Base-by-base conservation (phyloP, 2,329 filamentous ascomycete species). In the Cryphonectria parasitica region DNA sequence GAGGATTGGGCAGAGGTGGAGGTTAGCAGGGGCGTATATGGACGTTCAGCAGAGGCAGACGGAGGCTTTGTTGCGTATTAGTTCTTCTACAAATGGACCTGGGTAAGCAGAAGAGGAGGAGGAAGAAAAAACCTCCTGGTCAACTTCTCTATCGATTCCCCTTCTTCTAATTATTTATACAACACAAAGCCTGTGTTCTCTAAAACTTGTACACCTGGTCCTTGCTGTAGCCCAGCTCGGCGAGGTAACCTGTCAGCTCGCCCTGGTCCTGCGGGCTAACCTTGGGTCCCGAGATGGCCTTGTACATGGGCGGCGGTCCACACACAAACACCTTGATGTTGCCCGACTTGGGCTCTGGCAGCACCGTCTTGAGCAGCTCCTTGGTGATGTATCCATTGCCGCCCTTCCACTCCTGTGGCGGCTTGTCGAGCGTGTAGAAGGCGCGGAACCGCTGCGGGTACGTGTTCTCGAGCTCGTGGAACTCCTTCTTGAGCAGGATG, bases 321-420 rank as follows among this genome's bases (percentile, higher is more conserved):
- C 95, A 98, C 52, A 99, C 93, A 78, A 99, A 98, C 73, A 98
- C 82, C 90, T 98, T 98, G 85, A 97, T 90, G 84, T 97, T 96
- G 75, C 92, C 92, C 76, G 88, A 88, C 87, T 96, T 96, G 74
- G 96, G 94, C 83, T 97, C 94, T 15, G 96, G 96, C 19, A 98
- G 88, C 13, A 98, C 94, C 66, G 92, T 95, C 91, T 98, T 97
- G 78, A 99, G 84, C 70, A 98, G 86, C 75, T 98, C 94, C 88
- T 97, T 97, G 81, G 83, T 92, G 79, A 99, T 91, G 85, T 86
- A 91, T 73, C 96, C 96, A 81, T 90, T 92, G 77, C 86, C 89
- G 75, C 93, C 92, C 69, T 82, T 82, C 94, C 94, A 97, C 71
- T 86, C 86, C 84, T 93, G 88, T 64, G 92, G 92, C 64, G 89